Evolutionary conservation across 2,329 filamentous ascomycete species (phyloP), one percentile per base, ranked within the genome.

Genomic region (Colletotrichum spaethianum): DNA sequence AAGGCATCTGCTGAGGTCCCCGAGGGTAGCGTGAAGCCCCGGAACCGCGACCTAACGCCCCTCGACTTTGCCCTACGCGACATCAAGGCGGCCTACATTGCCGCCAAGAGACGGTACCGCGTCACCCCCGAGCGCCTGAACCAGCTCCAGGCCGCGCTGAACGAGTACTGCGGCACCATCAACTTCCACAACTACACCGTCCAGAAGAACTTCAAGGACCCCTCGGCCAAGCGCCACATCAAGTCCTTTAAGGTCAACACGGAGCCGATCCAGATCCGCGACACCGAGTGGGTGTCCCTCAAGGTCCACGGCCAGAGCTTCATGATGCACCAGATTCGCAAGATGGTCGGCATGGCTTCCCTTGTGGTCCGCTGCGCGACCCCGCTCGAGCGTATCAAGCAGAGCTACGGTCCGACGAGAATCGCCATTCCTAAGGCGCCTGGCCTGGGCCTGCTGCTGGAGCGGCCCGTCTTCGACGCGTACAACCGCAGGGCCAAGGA

Each of bases 311-410:
- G 96, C 0, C 96, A 99, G 83, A 96, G 93, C 79, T 99, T 99
- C 88, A 99, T 99, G 96, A 99, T 99, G 96, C 96, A 99, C 83
- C 96, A 99, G 85, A 99, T 99, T 82, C 93, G 96, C 78, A 99
- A 98, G 84, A 98, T 99, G 96, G 94, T 99, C 20, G 94, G 94
- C 68, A 95, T 99, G 93, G 94, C 91, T 11, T 91, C 94, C 42
- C 87, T 99, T 72, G 86, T 96, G 7, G 93, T 97, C 8, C 92
- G 96, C 46, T 97, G 93, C 80, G 96, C 94, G 62, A 92, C 92
- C n/a, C 87, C 93, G 4, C 86, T 91, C 4, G 84, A 89, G 14
- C 90, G 93, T 36, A 93, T 99, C 76, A 81, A 84, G 0, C 89
- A 97, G 73, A 94, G 91, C 72, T 97, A 97, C 81, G 90, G 89